A percentile compares a stretch with the other conserved stretches of the same genome.
phyloP scores from a whole-genome alignment of 2,329 filamentous ascomycete species.

The Pestalotiopsis sp. region DNA sequence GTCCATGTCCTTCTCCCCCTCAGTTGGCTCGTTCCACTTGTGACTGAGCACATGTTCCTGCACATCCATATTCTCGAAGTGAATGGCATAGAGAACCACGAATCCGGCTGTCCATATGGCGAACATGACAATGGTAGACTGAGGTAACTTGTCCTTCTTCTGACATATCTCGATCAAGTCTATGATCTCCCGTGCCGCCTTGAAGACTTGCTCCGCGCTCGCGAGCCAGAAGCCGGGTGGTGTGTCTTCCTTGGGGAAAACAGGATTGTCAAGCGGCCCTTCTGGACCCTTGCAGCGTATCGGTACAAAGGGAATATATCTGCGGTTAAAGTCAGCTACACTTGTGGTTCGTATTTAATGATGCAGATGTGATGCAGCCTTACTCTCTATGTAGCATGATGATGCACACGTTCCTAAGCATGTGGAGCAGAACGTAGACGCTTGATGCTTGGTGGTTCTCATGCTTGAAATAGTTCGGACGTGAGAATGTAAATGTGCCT shows the following conservation, averaged over 20 bases:
- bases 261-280: constrained; percentile 62
- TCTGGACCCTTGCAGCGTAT: constrained; percentile 50
- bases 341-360: background rate
- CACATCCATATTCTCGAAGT: constrained; percentile 71
- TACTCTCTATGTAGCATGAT: constrained; percentile 71
- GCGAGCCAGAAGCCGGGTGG: constrained; percentile 64
- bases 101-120: constrained; percentile 70
- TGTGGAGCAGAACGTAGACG: constrained; percentile 68
- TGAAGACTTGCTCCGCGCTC: constrained; percentile 65
- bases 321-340: background rate
- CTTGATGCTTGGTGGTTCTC: constrained; percentile 66
- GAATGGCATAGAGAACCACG: constrained; percentile 65
- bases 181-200: constrained; percentile 63
- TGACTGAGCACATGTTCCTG: constrained; percentile 52
- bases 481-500: constrained; percentile 57
- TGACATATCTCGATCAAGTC: constrained; percentile 66
- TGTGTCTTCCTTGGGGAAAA: constrained; percentile 50
- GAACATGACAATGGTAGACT: constrained; percentile 70
- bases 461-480: constrained; percentile 66
- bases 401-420: constrained; percentile 65
- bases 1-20: constrained; percentile 24
- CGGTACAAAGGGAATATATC: constrained; percentile 64
- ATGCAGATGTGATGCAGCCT: background rate
- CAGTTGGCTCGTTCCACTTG: constrained; percentile 34
- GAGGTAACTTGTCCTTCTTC: constrained; percentile 61